These are phyloP conservation scores for Aspergillus fijiensis DNA, from an alignment of 2,329 filamentous ascomycete genomes.

Conservation along the genomic window DNA sequence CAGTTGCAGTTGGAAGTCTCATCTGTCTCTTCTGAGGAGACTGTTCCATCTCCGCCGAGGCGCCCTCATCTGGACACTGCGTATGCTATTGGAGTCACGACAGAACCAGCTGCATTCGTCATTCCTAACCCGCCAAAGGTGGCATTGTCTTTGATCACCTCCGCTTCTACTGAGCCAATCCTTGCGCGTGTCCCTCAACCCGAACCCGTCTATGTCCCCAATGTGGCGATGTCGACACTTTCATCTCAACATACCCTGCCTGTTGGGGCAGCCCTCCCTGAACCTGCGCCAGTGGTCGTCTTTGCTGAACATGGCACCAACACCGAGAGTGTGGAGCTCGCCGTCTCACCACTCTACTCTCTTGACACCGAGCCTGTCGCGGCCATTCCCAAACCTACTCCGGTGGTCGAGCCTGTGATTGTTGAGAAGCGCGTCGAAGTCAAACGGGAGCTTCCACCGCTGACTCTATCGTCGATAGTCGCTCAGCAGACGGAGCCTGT, in stretches of 20 bases:
- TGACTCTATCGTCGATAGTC: slow-evolving; percentile 31
- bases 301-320: slow-evolving; percentile 20
- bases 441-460: slow-evolving; percentile 14
- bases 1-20: slow-evolving; percentile 33
- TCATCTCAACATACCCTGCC: slow-evolving; percentile 23
- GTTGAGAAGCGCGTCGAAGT: not conserved
- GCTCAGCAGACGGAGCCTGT: slow-evolving; percentile 34
- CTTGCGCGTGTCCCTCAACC: slow-evolving; percentile 23
- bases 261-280: slow-evolving; percentile 21
- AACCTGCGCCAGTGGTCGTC: slow-evolving; percentile 18
- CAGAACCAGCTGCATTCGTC: slow-evolving; percentile 27
- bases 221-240: slow-evolving; percentile 23
- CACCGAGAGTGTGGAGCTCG: slow-evolving; percentile 17
- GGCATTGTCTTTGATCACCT: slow-evolving; percentile 36
- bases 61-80: slow-evolving; percentile 36
- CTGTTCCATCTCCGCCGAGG: slow-evolving; percentile 43
- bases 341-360: slow-evolving; percentile 35
- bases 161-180: slow-evolving; percentile 27
- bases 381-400: slow-evolving; percentile 18
- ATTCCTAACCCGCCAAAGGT: slow-evolving; percentile 22
- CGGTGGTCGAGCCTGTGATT: not conserved
- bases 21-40: slow-evolving; percentile 35
- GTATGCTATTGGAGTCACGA: slow-evolving; percentile 31
- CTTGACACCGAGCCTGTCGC: slow-evolving; percentile 29
- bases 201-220: slow-evolving; percentile 21